These are phyloP conservation scores for Capillidium rhysosporum DNA, from an alignment of 371 early-diverging fungal species.

Conservation along the genomic window DNA sequence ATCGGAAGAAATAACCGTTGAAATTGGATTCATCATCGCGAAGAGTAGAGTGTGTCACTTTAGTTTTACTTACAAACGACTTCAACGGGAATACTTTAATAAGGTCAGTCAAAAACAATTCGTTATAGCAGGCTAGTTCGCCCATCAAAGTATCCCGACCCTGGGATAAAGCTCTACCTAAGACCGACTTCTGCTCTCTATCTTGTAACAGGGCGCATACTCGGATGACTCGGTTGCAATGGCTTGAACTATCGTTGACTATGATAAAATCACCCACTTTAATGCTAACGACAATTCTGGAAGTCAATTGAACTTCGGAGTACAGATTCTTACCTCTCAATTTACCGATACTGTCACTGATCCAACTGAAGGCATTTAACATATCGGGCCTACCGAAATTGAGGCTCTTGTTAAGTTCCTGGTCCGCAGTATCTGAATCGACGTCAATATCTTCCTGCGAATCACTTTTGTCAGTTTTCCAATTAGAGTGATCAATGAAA, in stretches of 20 bases:
- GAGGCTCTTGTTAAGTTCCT: background rate
- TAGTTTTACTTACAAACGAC: conserved; percentile 17
- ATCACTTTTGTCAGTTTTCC: background rate
- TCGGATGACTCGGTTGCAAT: conserved; percentile 12
- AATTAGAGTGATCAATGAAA: conserved; percentile 8
- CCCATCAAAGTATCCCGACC: conserved; percentile 23
- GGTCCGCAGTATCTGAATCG: background rate
- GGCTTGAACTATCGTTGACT: conserved; percentile 10
- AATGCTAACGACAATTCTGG: conserved; percentile 7
- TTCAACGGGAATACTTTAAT: conserved; percentile 18
- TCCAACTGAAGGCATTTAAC: conserved; percentile 6
- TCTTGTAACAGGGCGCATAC: conserved; percentile 12
- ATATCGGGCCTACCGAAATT: background rate
- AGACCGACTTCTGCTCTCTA: conserved; percentile 10
- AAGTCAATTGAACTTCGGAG: conserved; percentile 7
- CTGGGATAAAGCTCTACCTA: conserved; percentile 20
- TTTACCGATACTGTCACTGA: background rate
- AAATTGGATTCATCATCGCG: conserved; percentile 13
- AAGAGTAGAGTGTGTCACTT: conserved; percentile 13
- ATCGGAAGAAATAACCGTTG: background rate
- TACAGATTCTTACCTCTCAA: conserved; percentile 9
- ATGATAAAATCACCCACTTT: conserved; percentile 13
- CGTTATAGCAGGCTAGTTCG: conserved; percentile 22
- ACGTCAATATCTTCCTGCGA: too few species aligned
- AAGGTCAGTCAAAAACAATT: conserved; percentile 22